Conservation (phyloP, 148 eudicot genomes). For the Dysphania ambrosioides region DNA sequence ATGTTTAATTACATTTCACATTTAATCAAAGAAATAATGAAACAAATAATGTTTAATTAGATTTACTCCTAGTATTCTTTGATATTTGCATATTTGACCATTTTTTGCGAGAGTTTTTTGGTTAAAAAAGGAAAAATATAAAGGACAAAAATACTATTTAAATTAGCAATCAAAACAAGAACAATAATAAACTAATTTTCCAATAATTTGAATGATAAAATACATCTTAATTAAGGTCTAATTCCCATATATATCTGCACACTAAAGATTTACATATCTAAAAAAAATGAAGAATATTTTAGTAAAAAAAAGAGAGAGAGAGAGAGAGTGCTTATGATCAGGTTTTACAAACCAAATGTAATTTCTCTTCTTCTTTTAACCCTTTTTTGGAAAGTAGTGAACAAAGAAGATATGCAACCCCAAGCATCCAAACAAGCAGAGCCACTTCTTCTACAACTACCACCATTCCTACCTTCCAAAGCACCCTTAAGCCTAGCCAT, state of each 20-base stretch:
- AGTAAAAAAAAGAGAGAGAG: neutral
- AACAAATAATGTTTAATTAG: too few relatives aligned
- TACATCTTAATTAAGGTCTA: neutral
- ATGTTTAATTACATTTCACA: too few relatives aligned
- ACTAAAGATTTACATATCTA: neutral
- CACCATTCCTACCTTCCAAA: constrained; percentile 32
- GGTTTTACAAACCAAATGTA: constrained; percentile 23
- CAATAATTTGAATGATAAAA: neutral
- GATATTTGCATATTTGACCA: too few relatives aligned
- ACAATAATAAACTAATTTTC: neutral
- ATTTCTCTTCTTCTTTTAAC: constrained; percentile 33
- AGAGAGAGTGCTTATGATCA: neutral
- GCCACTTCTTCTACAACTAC: constrained; percentile 23
- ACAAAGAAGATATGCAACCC: constrained; percentile 30
- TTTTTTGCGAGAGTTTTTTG: too few relatives aligned
- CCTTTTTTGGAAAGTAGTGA: constrained; percentile 31
- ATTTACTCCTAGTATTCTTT: too few relatives aligned
- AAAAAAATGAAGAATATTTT: too few relatives aligned
- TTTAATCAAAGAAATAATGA: too few relatives aligned
- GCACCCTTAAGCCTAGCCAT: constrained; percentile 29
- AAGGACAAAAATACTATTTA: neutral
- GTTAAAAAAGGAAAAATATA: too few relatives aligned
- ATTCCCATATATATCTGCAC: neutral
- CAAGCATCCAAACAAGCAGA: constrained; percentile 36
- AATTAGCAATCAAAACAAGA: neutral